A percentile compares a stretch with the other conserved stretches of the same genome.
phyloP scores from a whole-genome alignment of 2,329 filamentous ascomycete genomes.

The Oidium heveae region DNA sequence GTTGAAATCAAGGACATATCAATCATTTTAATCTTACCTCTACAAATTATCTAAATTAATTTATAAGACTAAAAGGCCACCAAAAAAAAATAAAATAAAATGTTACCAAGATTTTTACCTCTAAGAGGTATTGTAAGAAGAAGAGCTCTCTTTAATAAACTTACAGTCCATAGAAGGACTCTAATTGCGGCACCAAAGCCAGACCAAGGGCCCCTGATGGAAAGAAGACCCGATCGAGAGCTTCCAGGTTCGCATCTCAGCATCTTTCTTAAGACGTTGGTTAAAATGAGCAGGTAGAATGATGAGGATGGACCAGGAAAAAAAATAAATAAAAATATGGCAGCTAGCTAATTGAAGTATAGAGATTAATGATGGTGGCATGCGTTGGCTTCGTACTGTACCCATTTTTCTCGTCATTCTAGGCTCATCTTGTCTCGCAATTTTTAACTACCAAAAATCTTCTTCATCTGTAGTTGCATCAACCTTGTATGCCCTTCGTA shows the following conservation, averaged over 20 bases:
- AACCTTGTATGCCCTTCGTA: conserved; percentile 78
- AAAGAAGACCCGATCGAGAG: conserved; percentile 37
- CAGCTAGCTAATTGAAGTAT: background rate
- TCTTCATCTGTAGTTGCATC: conserved; percentile 69
- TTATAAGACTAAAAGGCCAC: too few species aligned
- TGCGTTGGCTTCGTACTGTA: conserved; percentile 43
- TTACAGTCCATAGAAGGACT: conserved; percentile 17
- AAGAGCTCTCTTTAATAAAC: background rate
- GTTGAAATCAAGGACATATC: too few species aligned
- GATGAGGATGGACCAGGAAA: too few species aligned
- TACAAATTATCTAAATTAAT: too few species aligned
- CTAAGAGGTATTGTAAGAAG: background rate
- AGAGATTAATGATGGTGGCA: conserved; percentile 12
- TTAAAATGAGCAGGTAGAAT: too few species aligned
- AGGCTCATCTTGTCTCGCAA: conserved; percentile 47
- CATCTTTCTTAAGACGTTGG: too few species aligned
- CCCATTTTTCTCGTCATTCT: conserved; percentile 60
- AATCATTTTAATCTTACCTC: too few species aligned
- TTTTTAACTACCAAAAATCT: conserved; percentile 98
- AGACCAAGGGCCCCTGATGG: conserved; percentile 38
- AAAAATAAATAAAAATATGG: too few species aligned
- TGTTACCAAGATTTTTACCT: too few species aligned
- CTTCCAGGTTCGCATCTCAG: conserved; percentile 27
- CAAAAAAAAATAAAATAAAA: too few species aligned
- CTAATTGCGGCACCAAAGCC: conserved; percentile 29